Evolutionary conservation across 176 grass and related monocot genomes (phyloP).

Genomic region (Melocanna baccifera): DNA sequence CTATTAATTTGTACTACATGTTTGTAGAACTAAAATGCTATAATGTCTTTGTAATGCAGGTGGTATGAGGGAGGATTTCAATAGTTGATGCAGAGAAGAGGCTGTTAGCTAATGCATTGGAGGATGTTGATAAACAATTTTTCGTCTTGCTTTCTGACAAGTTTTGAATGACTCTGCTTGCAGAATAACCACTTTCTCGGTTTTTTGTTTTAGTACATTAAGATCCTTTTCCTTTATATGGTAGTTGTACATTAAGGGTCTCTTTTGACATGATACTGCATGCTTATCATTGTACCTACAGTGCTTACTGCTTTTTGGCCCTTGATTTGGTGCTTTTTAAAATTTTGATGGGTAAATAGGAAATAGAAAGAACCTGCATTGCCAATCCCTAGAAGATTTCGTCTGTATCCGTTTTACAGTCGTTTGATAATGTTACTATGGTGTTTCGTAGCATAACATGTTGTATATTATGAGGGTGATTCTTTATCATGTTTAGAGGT

Average conservation of each 20-base stretch:
- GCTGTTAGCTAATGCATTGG: conserved; percentile 84
- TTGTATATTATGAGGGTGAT: not conserved
- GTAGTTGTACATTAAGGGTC: conserved; percentile 52
- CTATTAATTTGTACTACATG: conserved; percentile 5
- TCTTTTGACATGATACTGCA: not conserved
- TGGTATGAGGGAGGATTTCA: too few relatives aligned
- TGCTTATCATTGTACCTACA: not conserved
- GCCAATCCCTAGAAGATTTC: not conserved
- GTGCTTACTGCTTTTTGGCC: not conserved
- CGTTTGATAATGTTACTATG: not conserved
- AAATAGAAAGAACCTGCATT: not conserved
- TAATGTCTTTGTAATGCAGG: too few relatives aligned
- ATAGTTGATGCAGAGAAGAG: conserved; percentile 94
- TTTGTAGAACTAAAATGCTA: too few relatives aligned
- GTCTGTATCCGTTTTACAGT: not conserved
- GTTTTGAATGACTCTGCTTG: conserved; percentile 40
- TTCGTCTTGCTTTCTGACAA: conserved; percentile 97
- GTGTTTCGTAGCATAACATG: not conserved
- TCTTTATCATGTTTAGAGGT: not conserved
- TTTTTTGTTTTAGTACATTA: conserved; percentile 25
- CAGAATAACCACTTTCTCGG: not conserved
- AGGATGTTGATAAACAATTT: conserved; percentile 89
- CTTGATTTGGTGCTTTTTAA: not conserved
- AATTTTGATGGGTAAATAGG: not conserved
- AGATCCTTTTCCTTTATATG: conserved; percentile 45